Evolutionary conservation across 2,329 filamentous ascomycete species (phyloP), one percentile per base, ranked within the genome.

Genomic region (Phaeophleospora eucalypticola): DNA sequence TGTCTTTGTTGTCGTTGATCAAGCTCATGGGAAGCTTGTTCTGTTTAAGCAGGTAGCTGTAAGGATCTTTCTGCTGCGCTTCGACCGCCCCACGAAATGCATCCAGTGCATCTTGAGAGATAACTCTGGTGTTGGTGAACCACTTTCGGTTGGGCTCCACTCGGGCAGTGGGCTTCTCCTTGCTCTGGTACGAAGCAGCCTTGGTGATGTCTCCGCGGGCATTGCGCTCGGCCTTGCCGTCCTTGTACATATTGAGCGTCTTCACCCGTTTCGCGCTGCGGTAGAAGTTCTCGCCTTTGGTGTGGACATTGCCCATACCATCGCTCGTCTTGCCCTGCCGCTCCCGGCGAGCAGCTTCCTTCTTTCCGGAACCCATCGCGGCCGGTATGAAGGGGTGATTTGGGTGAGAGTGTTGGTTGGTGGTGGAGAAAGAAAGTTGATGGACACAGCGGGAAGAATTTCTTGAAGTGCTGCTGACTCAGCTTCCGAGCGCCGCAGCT

Each of bases 221-320:
- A 65, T 97, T 94, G 56, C 88, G 81, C 69, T 86, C 81, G 9
- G 88, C 81, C 65, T 86, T 88, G 57, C 88, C 88, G 64, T 90
- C 87, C 68, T 93, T 96, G 69, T 87, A 85, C 77, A 94, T 91
- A 67, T 91, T 94, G 66, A 97, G 72, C 53, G 79, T 80, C 75
- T 91, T 94, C 59, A 95, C 79, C 72, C 89, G 89, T 74, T 96
- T 96, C 61, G 87, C 88, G 76, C 71, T 70, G 60, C 77, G 83
- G 76, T 97, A 97, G 75, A 97, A 98, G 76, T 97, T 97, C 78
- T 97, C 91, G 72, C 93, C 93, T 75, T 98, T 98, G 61, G 83
- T 78, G 63, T 84, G 88, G 65, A 97, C 87, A 73, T 97, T 97
- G 62, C 74, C 83, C 81, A 95, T 89, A 68, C 89, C 89, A 81